These are phyloP conservation scores for Cutaneotrichosporon daszewskae DNA, from an alignment of 1,284 basidiomycete species.

Conservation along the genomic window DNA sequence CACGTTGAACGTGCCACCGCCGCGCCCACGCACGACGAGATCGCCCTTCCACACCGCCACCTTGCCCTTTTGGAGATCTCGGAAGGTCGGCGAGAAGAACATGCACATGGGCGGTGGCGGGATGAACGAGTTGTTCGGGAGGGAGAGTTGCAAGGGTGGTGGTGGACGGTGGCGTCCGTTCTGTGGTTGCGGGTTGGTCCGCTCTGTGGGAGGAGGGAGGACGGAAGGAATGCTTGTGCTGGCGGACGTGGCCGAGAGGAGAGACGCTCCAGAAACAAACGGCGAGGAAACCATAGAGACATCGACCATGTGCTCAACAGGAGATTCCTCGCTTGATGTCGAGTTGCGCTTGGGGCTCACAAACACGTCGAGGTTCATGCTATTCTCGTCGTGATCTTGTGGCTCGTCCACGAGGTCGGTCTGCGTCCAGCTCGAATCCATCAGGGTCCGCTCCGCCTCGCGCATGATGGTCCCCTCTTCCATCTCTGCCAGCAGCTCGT, in stretches of 20 bases:
- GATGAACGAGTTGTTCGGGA: slow-evolving; percentile 34
- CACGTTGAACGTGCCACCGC: slow-evolving; percentile 38
- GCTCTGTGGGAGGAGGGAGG: slow-evolving; percentile 6
- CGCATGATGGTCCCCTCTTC: slow-evolving; percentile 32
- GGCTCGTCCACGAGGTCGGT: too few species aligned
- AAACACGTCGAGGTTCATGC: too few species aligned
- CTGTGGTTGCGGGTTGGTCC: background rate
- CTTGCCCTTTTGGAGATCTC: slow-evolving; percentile 39
- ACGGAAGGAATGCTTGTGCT: slow-evolving; percentile 6
- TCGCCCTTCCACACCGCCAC: slow-evolving; percentile 44
- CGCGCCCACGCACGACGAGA: slow-evolving; percentile 32
- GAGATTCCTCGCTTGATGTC: too few species aligned
- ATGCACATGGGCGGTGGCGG: slow-evolving; percentile 46
- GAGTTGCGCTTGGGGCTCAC: too few species aligned
- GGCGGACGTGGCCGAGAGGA: slow-evolving; percentile 7
- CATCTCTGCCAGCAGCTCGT: slow-evolving; percentile 38
- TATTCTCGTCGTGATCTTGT: too few species aligned
- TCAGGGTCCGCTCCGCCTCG: too few species aligned
- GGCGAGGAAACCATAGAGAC: slow-evolving; percentile 11
- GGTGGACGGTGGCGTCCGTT: background rate
- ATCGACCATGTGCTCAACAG: slow-evolving; percentile 4
- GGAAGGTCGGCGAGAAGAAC: slow-evolving; percentile 42
- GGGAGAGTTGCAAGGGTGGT: slow-evolving; percentile 20
- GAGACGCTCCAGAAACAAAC: slow-evolving; percentile 10
- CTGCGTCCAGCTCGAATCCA: too few species aligned